These are phyloP conservation scores for Clarireedia homoeocarpa DNA, from an alignment of 2,329 filamentous ascomycete species.

Conservation along the genomic window DNA sequence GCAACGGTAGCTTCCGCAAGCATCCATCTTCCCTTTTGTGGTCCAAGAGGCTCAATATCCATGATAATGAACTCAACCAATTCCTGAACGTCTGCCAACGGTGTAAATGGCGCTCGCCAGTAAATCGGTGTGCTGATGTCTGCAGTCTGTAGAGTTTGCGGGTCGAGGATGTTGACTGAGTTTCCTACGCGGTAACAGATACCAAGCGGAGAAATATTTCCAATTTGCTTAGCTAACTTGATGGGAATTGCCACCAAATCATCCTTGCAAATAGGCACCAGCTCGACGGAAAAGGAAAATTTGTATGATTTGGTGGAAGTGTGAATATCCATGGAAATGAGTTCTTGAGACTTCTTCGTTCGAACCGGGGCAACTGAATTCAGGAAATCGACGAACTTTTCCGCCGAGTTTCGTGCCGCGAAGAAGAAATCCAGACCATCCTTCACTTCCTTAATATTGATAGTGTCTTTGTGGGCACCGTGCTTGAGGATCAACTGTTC, in stretches of 20 bases:
- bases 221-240: constrained; percentile 75
- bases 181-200: constrained; percentile 87
- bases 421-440: constrained; percentile 97
- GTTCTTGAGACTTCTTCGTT: constrained; percentile 78
- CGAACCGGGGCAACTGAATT: constrained; percentile 72
- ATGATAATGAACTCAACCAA: constrained; percentile 90
- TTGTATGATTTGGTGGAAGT: constrained; percentile 90
- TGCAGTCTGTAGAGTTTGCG: constrained; percentile 81
- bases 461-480: constrained; percentile 80
- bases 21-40: constrained; percentile 70
- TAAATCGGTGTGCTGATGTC: constrained; percentile 78
- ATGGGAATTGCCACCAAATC: constrained; percentile 91
- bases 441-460: constrained; percentile 96
- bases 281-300: constrained; percentile 80
- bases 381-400: constrained; percentile 87
- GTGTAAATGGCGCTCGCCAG: constrained; percentile 82
- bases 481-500: constrained; percentile 97
- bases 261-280: constrained; percentile 95
- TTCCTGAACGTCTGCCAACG: constrained; percentile 75
- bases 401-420: constrained; percentile 78
- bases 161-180: constrained; percentile 81
- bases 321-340: constrained; percentile 90
- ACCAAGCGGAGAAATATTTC: constrained; percentile 81
- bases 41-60: constrained; percentile 78
- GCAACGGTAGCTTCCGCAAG: constrained; percentile 85